These are phyloP conservation scores for Aspergillus transmontanensis DNA, from an alignment of 2,329 filamentous ascomycete genomes.

Conservation along the genomic window DNA sequence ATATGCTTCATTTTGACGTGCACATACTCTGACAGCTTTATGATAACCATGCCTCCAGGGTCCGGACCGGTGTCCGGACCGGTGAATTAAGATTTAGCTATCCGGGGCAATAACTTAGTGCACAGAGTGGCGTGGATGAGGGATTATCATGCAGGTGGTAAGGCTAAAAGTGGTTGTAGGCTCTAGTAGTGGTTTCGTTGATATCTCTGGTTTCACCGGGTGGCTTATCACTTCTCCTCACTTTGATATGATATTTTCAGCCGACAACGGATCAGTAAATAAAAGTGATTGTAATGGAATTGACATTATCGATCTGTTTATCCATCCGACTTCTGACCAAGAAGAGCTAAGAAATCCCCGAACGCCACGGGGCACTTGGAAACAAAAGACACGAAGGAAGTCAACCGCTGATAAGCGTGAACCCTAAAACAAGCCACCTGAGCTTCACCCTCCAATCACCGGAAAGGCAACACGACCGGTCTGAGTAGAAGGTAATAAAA, in stretches of 20 bases:
- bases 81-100: constrained; percentile 4
- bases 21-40: neutral
- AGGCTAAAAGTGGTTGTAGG: neutral
- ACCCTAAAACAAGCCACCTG: neutral
- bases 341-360: no score
- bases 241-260: no score
- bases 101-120: neutral
- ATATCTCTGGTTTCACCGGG: neutral
- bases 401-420: constrained; percentile 1
- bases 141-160: constrained; percentile 1
- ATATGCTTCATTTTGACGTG: neutral
- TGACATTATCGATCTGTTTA: neutral
- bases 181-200: neutral
- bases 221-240: neutral
- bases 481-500: no score
- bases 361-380: neutral
- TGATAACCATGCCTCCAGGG: neutral
- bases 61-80: constrained; percentile 19
- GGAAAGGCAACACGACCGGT: neutral
- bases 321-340: no score
- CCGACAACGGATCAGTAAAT: neutral
- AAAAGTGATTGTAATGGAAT: neutral
- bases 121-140: neutral
- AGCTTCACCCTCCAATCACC: neutral
- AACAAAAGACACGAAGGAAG: neutral